These are phyloP conservation scores for Actinomortierella ambigua DNA, from an alignment of 371 early-diverging fungal species.

Conservation along the genomic window DNA sequence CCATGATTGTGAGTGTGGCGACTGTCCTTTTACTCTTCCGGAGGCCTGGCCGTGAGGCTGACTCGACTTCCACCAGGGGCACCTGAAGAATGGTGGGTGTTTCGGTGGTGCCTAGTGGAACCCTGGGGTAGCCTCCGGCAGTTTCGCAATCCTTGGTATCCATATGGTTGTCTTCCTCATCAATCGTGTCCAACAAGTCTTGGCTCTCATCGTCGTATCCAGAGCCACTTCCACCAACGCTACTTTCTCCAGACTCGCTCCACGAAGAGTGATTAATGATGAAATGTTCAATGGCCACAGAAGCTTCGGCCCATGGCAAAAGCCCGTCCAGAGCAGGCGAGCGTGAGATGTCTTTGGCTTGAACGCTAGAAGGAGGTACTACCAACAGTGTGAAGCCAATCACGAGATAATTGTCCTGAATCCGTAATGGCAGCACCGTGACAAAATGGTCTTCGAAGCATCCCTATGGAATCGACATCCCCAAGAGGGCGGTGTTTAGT, in stretches of 20 bases:
- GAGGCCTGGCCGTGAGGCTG: slow-evolving; percentile 3
- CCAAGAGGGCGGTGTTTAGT: no score
- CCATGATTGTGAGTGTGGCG: slow-evolving; percentile 20
- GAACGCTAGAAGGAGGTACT: slow-evolving; percentile 20
- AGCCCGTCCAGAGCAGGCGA: slow-evolving; percentile 36
- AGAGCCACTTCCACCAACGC: slow-evolving; percentile 1
- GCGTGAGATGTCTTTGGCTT: slow-evolving; percentile 13
- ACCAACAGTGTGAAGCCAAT: slow-evolving; percentile 40
- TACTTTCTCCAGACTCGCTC: neutral
- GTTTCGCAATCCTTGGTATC: no score
- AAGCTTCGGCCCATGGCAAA: slow-evolving; percentile 41
- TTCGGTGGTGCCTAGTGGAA: no score
- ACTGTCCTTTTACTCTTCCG: slow-evolving; percentile 40
- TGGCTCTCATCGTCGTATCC: slow-evolving; percentile 28
- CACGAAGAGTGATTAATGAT: neutral
- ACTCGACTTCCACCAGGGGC: no score
- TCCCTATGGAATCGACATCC: slow-evolving; percentile 16
- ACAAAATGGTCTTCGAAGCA: slow-evolving; percentile 27
- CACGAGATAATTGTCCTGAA: slow-evolving; percentile 24
- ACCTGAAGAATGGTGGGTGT: no score
- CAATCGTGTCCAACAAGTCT: slow-evolving; percentile 46
- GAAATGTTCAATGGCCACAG: slow-evolving; percentile 41
- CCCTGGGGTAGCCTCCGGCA: no score
- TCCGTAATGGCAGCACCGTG: slow-evolving; percentile 26
- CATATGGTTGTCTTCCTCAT: no score